Evolutionary conservation across 176 grass and related monocot species (phyloP).

Genomic region (Zoysia japonica): DNA sequence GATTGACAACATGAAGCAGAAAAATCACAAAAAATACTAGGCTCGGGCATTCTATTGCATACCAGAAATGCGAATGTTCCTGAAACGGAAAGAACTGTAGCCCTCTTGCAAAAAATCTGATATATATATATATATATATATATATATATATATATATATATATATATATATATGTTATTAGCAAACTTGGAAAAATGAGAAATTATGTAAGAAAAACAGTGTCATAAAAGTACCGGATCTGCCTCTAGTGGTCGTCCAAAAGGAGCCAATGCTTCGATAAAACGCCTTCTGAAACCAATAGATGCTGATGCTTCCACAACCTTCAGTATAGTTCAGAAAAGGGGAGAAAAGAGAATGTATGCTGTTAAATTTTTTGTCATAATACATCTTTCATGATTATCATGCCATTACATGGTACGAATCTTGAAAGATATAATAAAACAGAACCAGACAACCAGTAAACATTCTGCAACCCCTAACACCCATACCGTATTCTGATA

Average conservation of each 20-base stretch:
- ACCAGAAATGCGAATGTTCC: conserved; percentile 97
- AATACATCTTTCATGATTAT: background rate
- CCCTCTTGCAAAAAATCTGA: conserved; percentile 91
- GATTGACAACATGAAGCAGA: background rate
- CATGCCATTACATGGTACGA: background rate
- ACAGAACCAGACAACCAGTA: background rate
- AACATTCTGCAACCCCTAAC: background rate
- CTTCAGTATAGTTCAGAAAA: conserved; percentile 50
- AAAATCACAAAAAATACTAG: conserved; percentile 11
- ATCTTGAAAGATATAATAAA: background rate
- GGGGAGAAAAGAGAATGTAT: background rate
- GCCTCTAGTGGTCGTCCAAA: conserved; percentile 92
- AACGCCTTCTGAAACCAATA: conserved; percentile 88
- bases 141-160: conserved; percentile 1
- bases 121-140: background rate
- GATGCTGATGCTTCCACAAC: conserved; percentile 83
- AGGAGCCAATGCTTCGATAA: conserved; percentile 85
- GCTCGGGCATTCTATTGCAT: conserved; percentile 41
- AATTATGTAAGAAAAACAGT: conserved; percentile 24
- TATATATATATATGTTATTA: conserved; percentile 14
- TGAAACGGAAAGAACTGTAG: conserved; percentile 68
- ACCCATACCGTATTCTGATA: conserved; percentile 23
- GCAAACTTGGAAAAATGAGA: conserved; percentile 12
- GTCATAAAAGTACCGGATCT: conserved; percentile 60
- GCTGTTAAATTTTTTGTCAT: background rate